Conservation (phyloP, 441 rosid species). For the Cnidoscolus chayamansa region DNA sequence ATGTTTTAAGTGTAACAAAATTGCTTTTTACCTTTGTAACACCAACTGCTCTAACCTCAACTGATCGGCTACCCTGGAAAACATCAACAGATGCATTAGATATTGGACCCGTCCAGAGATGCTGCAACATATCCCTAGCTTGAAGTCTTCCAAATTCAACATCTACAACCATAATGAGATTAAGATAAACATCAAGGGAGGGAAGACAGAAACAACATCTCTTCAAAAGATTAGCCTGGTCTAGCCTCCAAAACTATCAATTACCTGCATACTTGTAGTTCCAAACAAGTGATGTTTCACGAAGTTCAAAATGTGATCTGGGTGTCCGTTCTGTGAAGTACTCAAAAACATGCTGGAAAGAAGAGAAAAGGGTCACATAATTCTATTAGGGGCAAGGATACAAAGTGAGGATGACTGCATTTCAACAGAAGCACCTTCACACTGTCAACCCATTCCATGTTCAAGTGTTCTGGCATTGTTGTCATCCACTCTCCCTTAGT, state of each 20-base stretch:
- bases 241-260: not conserved
- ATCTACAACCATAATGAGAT: conserved; percentile 44
- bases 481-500: conserved; percentile 96
- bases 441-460: conserved; percentile 99
- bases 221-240: not conserved
- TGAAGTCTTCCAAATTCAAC: conserved; percentile 93
- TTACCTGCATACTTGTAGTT: conserved; percentile 98
- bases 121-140: conserved; percentile 98
- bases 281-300: conserved; percentile 95
- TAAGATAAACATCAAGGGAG: conserved; percentile 2
- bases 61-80: conserved; percentile 94
- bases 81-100: conserved; percentile 99
- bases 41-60: conserved; percentile 97
- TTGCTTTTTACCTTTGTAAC: conserved; percentile 73
- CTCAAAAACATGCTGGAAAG: conserved; percentile 86
- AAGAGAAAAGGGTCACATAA: conserved; percentile 29
- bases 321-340: conserved; percentile 97
- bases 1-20: conserved; percentile 1
- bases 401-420: conserved; percentile 1
- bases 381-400: conserved; percentile 15
- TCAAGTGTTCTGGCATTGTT: conserved; percentile 96
- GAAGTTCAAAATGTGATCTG: conserved; percentile 76
- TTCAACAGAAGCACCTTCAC: conserved; percentile 57
- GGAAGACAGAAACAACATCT: conserved; percentile 8
- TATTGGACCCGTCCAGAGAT: conserved; percentile 99